A percentile compares a stretch with the other conserved stretches of the same genome.
Conservation (phyloP, 2,329 filamentous ascomycete species). For the Aureobasidium sp. region DNA sequence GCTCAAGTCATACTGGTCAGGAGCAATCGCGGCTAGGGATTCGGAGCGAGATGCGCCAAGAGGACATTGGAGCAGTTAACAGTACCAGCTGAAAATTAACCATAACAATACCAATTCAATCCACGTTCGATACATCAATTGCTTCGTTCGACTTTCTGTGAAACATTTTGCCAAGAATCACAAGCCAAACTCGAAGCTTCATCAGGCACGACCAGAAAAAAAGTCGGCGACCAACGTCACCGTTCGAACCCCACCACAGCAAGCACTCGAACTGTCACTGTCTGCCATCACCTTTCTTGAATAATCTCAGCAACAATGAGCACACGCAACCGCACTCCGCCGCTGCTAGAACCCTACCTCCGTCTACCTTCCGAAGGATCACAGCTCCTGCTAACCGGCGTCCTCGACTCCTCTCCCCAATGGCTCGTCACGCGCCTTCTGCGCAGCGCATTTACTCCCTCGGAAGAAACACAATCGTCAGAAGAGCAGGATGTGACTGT, state of each 20-base stretch:
- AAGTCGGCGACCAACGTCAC: not conserved
- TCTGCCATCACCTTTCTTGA: too few relatives aligned
- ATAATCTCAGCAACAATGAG: not conserved
- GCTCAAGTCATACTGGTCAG: not conserved
- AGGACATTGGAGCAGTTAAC: not conserved
- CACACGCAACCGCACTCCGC: conserved; percentile 39
- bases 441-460: conserved; percentile 33
- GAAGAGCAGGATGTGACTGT: conserved; percentile 34
- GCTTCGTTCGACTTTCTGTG: not conserved
- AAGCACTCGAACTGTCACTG: not conserved
- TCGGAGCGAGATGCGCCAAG: not conserved
- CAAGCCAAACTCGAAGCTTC: conserved; percentile 7
- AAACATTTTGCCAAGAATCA: conserved; percentile 7
- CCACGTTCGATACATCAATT: not conserved
- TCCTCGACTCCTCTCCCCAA: conserved; percentile 44
- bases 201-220: not conserved
- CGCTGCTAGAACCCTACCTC: conserved; percentile 57
- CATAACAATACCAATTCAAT: not conserved
- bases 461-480: conserved; percentile 13
- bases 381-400: conserved; percentile 58
- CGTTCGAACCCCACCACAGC: not conserved
- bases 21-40: not conserved
- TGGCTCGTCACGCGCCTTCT: conserved; percentile 49
- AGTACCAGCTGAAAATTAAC: not conserved
- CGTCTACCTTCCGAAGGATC: conserved; percentile 48